These are phyloP conservation scores for Elongisporangium prolatum DNA, from an alignment of 352 stramenopile genomes.

Conservation along the genomic window DNA sequence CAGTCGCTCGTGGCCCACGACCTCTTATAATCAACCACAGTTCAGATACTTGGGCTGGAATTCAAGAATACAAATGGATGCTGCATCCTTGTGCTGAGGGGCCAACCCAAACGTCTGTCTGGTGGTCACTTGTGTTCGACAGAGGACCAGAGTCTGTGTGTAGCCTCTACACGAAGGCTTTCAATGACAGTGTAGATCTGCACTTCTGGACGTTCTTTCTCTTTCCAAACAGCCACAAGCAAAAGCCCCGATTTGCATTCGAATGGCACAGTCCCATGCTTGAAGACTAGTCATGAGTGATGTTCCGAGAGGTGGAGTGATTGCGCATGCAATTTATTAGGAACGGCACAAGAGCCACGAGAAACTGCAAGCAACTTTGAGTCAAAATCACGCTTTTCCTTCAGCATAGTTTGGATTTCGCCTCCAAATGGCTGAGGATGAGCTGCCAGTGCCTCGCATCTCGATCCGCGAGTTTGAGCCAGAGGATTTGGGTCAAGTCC, in stretches of 20 bases:
- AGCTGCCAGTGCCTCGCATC: neutral
- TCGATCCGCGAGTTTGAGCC: constrained; percentile 16
- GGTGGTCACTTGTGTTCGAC: neutral
- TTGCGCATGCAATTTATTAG: neutral
- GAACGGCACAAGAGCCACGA: neutral
- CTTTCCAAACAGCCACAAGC: too few relatives aligned
- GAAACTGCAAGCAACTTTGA: neutral
- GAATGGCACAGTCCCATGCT: too few relatives aligned
- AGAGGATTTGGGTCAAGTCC: constrained; percentile 17
- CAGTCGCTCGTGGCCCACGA: constrained; percentile 18
- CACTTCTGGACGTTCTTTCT: too few relatives aligned
- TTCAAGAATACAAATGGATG: constrained; percentile 8
- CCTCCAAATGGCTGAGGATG: neutral
- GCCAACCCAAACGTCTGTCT: neutral
- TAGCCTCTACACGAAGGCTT: too few relatives aligned
- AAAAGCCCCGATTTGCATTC: too few relatives aligned
- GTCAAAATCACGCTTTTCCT: neutral
- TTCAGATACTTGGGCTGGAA: constrained; percentile 17
- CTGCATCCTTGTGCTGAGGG: neutral
- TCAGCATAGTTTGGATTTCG: neutral
- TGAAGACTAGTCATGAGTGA: too few relatives aligned
- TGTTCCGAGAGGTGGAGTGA: neutral
- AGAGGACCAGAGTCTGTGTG: neutral
- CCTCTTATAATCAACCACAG: constrained; percentile 2
- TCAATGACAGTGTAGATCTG: too few relatives aligned